Evolutionary conservation across 805 yeast species (phyloP).

Genomic region (Barnettozyma botsteinii): DNA sequence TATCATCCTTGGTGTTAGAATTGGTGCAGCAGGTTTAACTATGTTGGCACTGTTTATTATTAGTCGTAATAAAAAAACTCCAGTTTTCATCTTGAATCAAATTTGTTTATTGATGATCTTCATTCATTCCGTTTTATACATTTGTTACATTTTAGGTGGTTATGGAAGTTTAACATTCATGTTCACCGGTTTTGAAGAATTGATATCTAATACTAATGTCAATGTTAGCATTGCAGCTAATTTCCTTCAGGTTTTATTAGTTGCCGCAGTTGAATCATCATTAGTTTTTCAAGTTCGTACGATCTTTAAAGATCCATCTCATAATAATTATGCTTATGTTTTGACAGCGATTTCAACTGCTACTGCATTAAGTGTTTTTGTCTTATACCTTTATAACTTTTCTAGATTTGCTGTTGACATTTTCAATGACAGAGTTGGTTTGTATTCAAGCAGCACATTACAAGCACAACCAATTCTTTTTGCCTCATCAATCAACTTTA

Average conservation of each 20-base stretch:
- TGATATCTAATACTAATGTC: constrained; percentile 33
- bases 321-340: constrained; percentile 32
- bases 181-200: constrained; percentile 42
- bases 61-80: constrained; percentile 50
- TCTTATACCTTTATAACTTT: constrained; percentile 51
- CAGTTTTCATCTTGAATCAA: constrained; percentile 72
- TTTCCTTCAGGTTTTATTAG: constrained; percentile 52
- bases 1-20: constrained; percentile 49
- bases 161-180: constrained; percentile 42
- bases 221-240: constrained; percentile 56
- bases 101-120: constrained; percentile 48
- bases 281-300: constrained; percentile 66
- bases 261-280: constrained; percentile 56
- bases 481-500: constrained; percentile 59
- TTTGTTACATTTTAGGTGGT: constrained; percentile 48
- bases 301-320: constrained; percentile 59
- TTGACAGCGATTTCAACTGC: constrained; percentile 35
- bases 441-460: constrained; percentile 34
- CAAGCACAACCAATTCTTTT: constrained; percentile 58
- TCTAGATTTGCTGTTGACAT: constrained; percentile 36
- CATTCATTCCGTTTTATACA: constrained; percentile 55
- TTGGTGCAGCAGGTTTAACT: constrained; percentile 49
- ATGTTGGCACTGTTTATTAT: constrained; percentile 42
- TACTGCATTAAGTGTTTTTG: constrained; percentile 50
- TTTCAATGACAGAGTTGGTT: constrained; percentile 22